phyloP scores from a whole-genome alignment of 2,329 filamentous ascomycete species.

The Fusarium anthophilum region DNA sequence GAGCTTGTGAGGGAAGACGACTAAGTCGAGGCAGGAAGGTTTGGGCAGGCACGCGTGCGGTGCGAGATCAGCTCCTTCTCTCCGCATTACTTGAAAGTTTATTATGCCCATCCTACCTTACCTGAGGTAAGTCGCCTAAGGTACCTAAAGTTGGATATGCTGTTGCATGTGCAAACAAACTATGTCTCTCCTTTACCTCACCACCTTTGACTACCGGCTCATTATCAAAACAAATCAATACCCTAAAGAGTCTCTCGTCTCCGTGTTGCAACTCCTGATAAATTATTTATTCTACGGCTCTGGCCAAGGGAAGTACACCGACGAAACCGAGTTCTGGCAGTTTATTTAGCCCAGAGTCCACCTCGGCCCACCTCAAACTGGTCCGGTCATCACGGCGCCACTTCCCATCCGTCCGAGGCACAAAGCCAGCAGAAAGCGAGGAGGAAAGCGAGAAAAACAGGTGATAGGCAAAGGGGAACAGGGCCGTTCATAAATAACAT shows the following conservation, averaged over 20 bases:
- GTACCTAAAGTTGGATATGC: neutral
- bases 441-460: conserved; percentile 12
- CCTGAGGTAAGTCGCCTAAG: neutral
- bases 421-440: conserved; percentile 34
- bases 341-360: conserved; percentile 30
- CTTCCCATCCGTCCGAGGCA: conserved; percentile 35
- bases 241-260: neutral
- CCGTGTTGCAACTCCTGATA: neutral
- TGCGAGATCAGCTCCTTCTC: conserved; percentile 23
- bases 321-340: conserved; percentile 23
- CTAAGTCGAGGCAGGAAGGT: conserved; percentile 22
- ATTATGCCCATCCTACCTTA: neutral
- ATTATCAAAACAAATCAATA: neutral
- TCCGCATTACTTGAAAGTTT: conserved; percentile 25
- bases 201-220: neutral
- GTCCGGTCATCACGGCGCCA: conserved; percentile 28
- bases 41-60: conserved; percentile 25
- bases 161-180: conserved; percentile 28
- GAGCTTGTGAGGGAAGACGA: conserved; percentile 2
- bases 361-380: conserved; percentile 33
- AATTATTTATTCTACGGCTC: conserved; percentile 14
- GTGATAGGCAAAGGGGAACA: conserved; percentile 16
- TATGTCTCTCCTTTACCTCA: neutral
- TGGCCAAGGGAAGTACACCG: conserved; percentile 26
- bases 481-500: conserved; percentile 23